Evolutionary conservation across 73 alveolate species (phyloP).

Genomic region (Uronychia setigera): DNA sequence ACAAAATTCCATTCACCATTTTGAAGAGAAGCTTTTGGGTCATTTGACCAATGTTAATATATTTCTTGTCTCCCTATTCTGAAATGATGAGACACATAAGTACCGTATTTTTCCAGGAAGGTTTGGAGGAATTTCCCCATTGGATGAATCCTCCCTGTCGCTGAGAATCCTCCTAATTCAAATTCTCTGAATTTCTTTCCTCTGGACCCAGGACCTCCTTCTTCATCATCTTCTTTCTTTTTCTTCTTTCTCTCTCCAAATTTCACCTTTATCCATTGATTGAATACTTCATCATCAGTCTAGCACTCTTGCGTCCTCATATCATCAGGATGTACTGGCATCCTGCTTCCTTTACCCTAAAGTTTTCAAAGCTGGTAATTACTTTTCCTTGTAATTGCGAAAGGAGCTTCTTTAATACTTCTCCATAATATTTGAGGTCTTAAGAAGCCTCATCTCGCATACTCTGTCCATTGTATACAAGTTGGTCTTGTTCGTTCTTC

Average conservation of each 20-base stretch:
- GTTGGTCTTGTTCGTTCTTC: background rate
- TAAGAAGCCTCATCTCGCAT: background rate
- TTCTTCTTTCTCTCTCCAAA: background rate
- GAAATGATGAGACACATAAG: background rate
- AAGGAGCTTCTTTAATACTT: background rate
- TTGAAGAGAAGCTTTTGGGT: conserved; percentile 17
- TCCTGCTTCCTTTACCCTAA: background rate
- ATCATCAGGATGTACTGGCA: background rate
- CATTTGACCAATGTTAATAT: conserved; percentile 14
- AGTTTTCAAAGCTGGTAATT: too few relatives aligned
- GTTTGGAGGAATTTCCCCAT: conserved; percentile 22
- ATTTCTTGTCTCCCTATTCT: conserved; percentile 17
- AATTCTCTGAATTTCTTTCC: background rate
- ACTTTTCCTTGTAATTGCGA: background rate
- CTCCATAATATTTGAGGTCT: background rate
- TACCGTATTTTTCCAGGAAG: conserved; percentile 30
- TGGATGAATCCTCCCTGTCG: conserved; percentile 15
- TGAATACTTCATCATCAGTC: background rate
- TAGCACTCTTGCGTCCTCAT: background rate
- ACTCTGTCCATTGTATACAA: background rate
- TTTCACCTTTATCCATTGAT: background rate
- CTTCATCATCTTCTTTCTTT: background rate
- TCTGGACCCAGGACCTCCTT: background rate
- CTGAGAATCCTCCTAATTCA: background rate
- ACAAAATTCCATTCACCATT: conserved; percentile 11